Conservation (phyloP, 805 yeast species). For the Candida suzukii region DNA sequence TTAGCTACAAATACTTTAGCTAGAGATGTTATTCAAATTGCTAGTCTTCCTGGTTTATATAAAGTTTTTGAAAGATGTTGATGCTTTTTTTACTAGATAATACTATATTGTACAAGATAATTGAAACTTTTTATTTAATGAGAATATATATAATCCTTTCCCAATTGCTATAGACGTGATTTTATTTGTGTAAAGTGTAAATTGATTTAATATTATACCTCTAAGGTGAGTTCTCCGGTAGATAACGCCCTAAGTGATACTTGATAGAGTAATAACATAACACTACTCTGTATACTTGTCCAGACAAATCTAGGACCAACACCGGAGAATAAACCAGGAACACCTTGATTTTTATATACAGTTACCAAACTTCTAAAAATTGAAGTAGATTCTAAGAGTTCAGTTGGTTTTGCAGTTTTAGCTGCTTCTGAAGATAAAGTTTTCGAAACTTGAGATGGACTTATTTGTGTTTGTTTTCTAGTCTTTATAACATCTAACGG, state of each 20-base stretch:
- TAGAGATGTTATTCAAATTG: slow-evolving; percentile 69
- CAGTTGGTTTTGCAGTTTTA: slow-evolving; percentile 2
- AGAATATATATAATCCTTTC: not conserved
- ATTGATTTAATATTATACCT: slow-evolving; percentile 1
- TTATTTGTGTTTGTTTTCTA: slow-evolving; percentile 79
- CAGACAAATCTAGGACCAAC: slow-evolving; percentile 95
- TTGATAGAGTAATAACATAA: slow-evolving; percentile 88
- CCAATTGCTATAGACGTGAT: not conserved
- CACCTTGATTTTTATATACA: slow-evolving; percentile 69
- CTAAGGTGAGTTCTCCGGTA: slow-evolving; percentile 15
- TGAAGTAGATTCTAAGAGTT: slow-evolving; percentile 31
- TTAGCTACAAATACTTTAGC: slow-evolving; percentile 52
- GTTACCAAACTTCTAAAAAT: slow-evolving; percentile 43
- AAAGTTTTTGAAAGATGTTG: slow-evolving; percentile 88
- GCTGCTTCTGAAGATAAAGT: slow-evolving; percentile 4
- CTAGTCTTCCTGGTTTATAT: slow-evolving; percentile 86
- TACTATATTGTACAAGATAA: too few species aligned
- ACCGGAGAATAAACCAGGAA: slow-evolving; percentile 79
- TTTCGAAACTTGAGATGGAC: slow-evolving; percentile 10
- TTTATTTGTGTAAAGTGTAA: not conserved
- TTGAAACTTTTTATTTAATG: not conserved
- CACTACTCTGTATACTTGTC: slow-evolving; percentile 93
- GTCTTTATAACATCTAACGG: slow-evolving; percentile 92
- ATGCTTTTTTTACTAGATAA: too few species aligned
- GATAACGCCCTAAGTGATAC: slow-evolving; percentile 50